Percentiles rank a stretch among this genome's conserved stretches.
Evolutionary conservation across 768 basidiomycete species (phyloP).

Genomic region (Xerocomellus amylosporus): DNA sequence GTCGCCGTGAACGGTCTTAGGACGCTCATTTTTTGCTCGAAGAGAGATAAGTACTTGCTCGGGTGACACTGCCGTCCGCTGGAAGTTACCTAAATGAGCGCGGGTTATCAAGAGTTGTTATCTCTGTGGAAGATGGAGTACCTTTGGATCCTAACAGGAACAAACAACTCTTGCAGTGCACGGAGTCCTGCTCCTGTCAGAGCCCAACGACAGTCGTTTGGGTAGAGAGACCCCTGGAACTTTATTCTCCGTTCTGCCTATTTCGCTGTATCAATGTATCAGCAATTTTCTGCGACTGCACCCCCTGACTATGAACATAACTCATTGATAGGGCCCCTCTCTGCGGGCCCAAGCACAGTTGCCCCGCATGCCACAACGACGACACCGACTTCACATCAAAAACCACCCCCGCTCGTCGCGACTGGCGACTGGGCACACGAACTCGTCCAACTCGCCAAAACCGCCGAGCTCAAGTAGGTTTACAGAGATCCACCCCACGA

Average conservation of each 20-base stretch:
- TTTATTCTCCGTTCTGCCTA: conserved; percentile 19
- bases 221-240: conserved; percentile 30
- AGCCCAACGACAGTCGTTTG: conserved; percentile 5
- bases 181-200: conserved; percentile 19
- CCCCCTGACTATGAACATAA: conserved; percentile 35
- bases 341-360: conserved; percentile 34
- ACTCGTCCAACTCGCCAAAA: conserved; percentile 81
- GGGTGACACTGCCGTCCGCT: neutral
- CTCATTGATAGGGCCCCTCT: conserved; percentile 31
- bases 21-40: conserved; percentile 63
- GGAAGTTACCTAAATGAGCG: neutral
- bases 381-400: conserved; percentile 22
- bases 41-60: neutral
- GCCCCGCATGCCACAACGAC: conserved; percentile 32
- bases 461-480: conserved; percentile 83
- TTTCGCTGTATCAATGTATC: conserved; percentile 33
- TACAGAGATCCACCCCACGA: neutral
- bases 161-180: conserved; percentile 28
- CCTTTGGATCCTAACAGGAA: conserved; percentile 30
- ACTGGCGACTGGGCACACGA: conserved; percentile 87
- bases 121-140: neutral
- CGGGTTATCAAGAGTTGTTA: neutral
- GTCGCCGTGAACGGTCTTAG: conserved; percentile 82
- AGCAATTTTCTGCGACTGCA: conserved; percentile 34
- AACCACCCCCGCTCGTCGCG: conserved; percentile 59